Evolutionary conservation across 192 early-diverging fungal species (phyloP), one percentile per base, ranked within the genome.

Genomic region (Linnemannia schmuckeri): DNA sequence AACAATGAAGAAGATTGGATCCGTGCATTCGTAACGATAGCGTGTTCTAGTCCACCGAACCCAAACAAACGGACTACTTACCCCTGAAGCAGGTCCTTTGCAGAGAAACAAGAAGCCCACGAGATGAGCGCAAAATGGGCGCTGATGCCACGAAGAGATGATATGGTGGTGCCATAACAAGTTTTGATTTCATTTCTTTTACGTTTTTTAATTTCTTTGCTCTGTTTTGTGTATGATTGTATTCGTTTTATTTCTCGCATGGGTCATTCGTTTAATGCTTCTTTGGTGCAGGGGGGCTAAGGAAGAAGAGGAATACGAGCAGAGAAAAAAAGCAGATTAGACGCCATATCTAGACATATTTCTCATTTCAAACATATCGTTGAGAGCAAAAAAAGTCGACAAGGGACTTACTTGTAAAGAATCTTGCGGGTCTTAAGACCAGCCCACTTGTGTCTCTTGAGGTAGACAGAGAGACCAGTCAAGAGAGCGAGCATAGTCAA

Each of bases 391-490:
- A 42, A 7, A 0, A n/a, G 42, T 37, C 22, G 33, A 13, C 27
- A 17, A 7, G 18, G 3, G 0, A 54, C 79, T 87, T 87, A 87
- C 85, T 87, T 87, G 90, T 94, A 99, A 44, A 96, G 94, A 81
- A 99, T 92, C 95, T 98, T 98, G 91, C 97, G 94, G 38, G 94
- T 90, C 96, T 99, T 99, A 86, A 99, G 90, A 75, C 92, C 91
- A 38, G 94, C 91, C 94, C 95, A 99, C 92, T 97, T 98, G 94
- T 96, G 95, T 54, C 97, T 89, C 94, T 99, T 99, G 83, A 95
- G 91, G 93, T 94, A 99, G 84, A 98, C 82, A 7, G 97, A 93
- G 42, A 99, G 88, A 47, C 91, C 92, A 9, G 96, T 92, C 88
- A 97, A 89, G 70, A 90, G 86, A 42, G 92, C 89, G 88, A 94